Evolutionary conservation across 352 stramenopile species (phyloP).

Genomic region (Pythium scleroteichum): DNA sequence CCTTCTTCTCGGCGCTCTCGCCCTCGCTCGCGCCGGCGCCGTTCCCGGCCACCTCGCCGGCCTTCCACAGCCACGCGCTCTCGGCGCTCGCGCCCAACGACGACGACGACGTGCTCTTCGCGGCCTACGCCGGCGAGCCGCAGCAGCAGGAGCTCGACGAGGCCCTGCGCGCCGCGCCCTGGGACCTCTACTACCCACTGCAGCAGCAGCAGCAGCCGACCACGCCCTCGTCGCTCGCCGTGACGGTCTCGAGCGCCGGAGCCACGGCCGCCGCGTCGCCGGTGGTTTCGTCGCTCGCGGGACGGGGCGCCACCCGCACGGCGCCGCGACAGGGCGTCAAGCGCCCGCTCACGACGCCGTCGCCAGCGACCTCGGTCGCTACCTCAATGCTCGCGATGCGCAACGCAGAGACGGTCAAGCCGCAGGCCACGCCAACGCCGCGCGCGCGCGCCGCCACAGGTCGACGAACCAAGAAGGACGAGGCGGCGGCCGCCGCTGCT

Average conservation of each 20-base stretch:
- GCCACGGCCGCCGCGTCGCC: not conserved
- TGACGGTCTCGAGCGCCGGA: too few species aligned
- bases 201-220: not conserved
- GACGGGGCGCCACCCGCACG: slow-evolving; percentile 9
- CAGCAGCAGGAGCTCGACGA: slow-evolving; percentile 38
- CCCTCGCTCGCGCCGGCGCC: slow-evolving; percentile 3
- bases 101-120: slow-evolving; percentile 59
- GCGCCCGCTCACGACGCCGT: slow-evolving; percentile 39
- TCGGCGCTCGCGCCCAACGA: slow-evolving; percentile 13
- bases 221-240: slow-evolving; percentile 6
- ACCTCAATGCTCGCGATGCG: slow-evolving; percentile 79
- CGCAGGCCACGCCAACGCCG: not conserved
- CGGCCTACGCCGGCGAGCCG: slow-evolving; percentile 35
- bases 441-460: not conserved
- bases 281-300: not conserved
- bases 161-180: slow-evolving; percentile 18
- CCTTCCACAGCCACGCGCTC: slow-evolving; percentile 3
- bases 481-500: slow-evolving; percentile 6
- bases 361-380: slow-evolving; percentile 49
- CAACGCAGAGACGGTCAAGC: slow-evolving; percentile 14
- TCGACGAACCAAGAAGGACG: slow-evolving; percentile 30
- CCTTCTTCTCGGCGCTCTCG: slow-evolving; percentile 18
- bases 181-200: slow-evolving; percentile 6
- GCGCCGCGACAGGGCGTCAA: slow-evolving; percentile 43
- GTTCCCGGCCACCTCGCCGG: not conserved